Conservation (phyloP, 495 filamentous ascomycete genomes). For the Lasiosphaeris hirsuta region DNA sequence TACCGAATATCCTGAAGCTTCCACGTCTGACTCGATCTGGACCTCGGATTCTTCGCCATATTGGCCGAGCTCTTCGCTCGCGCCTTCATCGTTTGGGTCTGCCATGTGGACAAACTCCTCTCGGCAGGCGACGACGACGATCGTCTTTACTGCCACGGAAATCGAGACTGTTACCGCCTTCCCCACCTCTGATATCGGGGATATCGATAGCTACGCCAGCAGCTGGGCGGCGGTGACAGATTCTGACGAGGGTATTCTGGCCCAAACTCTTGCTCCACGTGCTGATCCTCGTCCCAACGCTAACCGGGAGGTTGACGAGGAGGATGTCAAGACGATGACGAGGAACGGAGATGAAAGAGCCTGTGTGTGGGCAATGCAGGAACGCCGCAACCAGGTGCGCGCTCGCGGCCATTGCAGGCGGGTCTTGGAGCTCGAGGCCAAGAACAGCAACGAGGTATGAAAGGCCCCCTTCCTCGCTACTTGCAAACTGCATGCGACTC, state of each 20-base stretch:
- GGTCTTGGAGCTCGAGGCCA: neutral
- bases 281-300: neutral
- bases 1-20: neutral
- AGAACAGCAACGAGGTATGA: neutral
- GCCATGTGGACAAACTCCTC: no score
- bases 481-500: no score
- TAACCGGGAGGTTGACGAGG: neutral
- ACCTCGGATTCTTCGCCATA: no score
- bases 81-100: no score
- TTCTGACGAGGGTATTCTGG: neutral
- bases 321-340: neutral
- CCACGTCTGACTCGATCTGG: no score
- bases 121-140: no score
- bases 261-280: neutral
- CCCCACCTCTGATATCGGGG: neutral
- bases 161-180: no score
- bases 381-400: neutral
- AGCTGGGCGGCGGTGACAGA: neutral
- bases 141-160: no score
- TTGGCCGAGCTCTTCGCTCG: neutral
- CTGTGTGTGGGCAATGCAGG: constrained; percentile 7
- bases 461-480: no score
- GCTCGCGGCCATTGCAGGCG: neutral
- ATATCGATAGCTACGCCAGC: neutral
- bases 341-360: no score